These are phyloP conservation scores for Neostapfia colusana DNA, from an alignment of 176 grass and related monocot genomes.

Conservation along the genomic window DNA sequence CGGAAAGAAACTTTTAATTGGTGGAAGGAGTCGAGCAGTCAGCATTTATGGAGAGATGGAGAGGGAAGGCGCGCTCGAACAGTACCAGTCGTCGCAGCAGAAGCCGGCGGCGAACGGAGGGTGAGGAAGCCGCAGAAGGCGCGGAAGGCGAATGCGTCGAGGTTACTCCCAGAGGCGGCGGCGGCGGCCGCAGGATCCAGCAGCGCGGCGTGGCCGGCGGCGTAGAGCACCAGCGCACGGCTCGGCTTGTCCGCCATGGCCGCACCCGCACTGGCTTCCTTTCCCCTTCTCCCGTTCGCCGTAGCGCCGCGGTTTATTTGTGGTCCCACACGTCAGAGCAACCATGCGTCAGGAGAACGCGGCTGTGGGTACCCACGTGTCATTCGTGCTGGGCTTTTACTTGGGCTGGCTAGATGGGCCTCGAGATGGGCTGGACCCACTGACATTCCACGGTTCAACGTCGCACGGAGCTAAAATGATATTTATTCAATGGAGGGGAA, in stretches of 20 bases:
- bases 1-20: neutral
- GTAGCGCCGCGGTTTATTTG: conserved; percentile 14
- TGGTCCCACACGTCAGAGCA: conserved; percentile 22
- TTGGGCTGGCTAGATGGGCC: neutral
- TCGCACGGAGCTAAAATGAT: neutral
- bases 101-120: conserved; percentile 50
- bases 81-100: conserved; percentile 34
- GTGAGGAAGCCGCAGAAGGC: conserved; percentile 83
- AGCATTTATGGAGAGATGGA: neutral
- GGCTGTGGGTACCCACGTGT: neutral
- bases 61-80: neutral
- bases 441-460: neutral
- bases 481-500: neutral
- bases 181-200: conserved; percentile 22
- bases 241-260: conserved; percentile 96
- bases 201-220: conserved; percentile 63
- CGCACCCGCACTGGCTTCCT: neutral
- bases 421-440: neutral
- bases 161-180: conserved; percentile 32
- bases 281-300: neutral
- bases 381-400: neutral
- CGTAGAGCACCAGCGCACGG: conserved; percentile 80
- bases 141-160: conserved; percentile 67
- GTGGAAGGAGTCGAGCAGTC: neutral
- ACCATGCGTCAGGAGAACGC: neutral